Base-by-base conservation (phyloP, 2,329 filamentous ascomycete genomes). In the Arthroderma uncinatum region DNA sequence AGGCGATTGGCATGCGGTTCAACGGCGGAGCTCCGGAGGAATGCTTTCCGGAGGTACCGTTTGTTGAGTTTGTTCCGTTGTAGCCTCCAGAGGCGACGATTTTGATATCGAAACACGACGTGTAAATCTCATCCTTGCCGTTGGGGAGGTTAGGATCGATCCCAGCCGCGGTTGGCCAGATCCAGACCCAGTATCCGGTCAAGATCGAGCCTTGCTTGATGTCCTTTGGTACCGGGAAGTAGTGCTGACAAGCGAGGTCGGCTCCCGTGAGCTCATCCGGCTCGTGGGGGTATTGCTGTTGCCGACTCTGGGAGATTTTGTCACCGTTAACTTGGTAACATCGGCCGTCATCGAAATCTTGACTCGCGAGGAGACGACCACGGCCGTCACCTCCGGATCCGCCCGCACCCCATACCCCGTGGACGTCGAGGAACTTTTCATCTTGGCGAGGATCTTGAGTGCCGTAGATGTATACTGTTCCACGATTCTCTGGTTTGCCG, bases 181-280 rank as follows among this genome's bases (percentile, higher is more conserved):
- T 86, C 93, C 93, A 97, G 48, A 96, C 85, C 92, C 92, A 97
- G 77, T 95, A 95, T 54, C 95, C 73, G 2, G 89, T 92, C 69
- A 91, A 88, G 28, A 79, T 78, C 30, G 83, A 80, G 47, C 83
- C 82, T 8, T 76, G 70, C n/a, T 79, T 71, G 50, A 82, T 75
- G 63, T 86, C 80, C 4, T 76, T 67, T 0, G 93, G 93, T 12
- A 98, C 75, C 66, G 84, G 78, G 52, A 96, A 75, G 66, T 93
- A 84, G 36, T 84, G 84, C 71, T 96, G 91, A 73, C 93, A 97
- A 75, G 79, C 84, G 54, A 91, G 76, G 64, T 85, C 81, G 48
- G 73, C 71, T 25, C 79, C 81, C 70, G 78, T 78, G 30, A 78
- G 68, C 53, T 76, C 71, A 58, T 82, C 78, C 2, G 76, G 68